Base-by-base conservation (phyloP, 306 rosid species). In the Corylus americana region DNA sequence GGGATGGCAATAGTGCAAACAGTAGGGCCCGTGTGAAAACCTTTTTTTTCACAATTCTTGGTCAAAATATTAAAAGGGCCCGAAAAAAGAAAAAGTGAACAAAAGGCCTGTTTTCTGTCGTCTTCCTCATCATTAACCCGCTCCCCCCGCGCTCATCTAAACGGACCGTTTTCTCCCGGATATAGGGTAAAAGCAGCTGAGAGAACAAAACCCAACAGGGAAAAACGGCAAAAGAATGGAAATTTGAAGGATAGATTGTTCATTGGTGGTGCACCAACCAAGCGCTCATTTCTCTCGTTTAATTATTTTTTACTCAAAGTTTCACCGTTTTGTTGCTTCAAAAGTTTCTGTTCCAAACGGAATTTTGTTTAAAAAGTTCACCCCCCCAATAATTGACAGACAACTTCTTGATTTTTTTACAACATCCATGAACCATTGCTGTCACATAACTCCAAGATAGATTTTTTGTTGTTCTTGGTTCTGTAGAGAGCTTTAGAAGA, bases 11-110 rank as follows among this genome's bases (percentile, higher is more conserved):
- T 11, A 5, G 7, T 55, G 47, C 8, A 42, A 25, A 39, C 11
- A 12, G 53, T 9, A 54, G 83, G 80, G 44, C 63, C 82, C 75
- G 66, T 58, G 74, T 62, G 75, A 79, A 75, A 75, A 42, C 45
- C 1, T 6, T 42, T 42, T 42, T 42, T 7, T 5, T 39, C 4
- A 1, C 0, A 39, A 42, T 42, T 42, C 31, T 55, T 22, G 9
- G 78, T 82, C 87, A 83, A 83, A 75, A 44, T 48, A 48, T 29
- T 16, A 51, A 42, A 42, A 53, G 70, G 74, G 71, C 39, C 50
- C 2, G 0, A n/a, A 68, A 64, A 71, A 81, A 55, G 22, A 37
- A 76, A 76, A 68, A 31, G 16, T 48, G 7, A 39, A 11, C 16
- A 71, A 77, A 62, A 59, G 77, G 5, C 3, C 55, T n/a, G 3